These are phyloP conservation scores for Umbelopsis isabellina DNA, from an alignment of 192 early-diverging fungal species.

Conservation along the genomic window DNA sequence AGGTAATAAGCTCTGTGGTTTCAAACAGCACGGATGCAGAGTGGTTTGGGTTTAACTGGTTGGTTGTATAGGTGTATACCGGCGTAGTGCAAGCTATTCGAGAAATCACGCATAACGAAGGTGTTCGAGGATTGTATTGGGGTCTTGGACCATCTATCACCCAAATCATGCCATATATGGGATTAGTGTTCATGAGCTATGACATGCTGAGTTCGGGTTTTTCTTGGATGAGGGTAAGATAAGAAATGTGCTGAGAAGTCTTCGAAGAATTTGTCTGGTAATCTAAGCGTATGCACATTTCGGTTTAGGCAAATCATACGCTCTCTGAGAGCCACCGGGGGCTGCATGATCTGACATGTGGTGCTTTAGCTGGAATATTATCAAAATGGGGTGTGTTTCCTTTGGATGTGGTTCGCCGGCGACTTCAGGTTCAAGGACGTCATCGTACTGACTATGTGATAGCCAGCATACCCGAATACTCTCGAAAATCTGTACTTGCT, in stretches of 20 bases:
- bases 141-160: slow-evolving; percentile 80
- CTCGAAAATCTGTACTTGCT: slow-evolving; percentile 49
- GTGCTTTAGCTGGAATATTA: slow-evolving; percentile 79
- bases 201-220: slow-evolving; percentile 58
- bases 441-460: slow-evolving; percentile 60
- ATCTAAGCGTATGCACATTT: background rate
- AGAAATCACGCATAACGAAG: slow-evolving; percentile 74
- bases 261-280: background rate
- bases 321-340: slow-evolving; percentile 29
- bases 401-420: slow-evolving; percentile 83
- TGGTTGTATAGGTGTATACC: slow-evolving; percentile 57
- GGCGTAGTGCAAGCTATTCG: slow-evolving; percentile 64
- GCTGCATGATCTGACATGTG: slow-evolving; percentile 72
- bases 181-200: slow-evolving; percentile 85
- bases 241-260: background rate
- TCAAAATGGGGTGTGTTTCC: slow-evolving; percentile 90
- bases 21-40: background rate
- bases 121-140: slow-evolving; percentile 82
- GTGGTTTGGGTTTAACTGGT: background rate
- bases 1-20: slow-evolving; percentile 27
- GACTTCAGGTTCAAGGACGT: slow-evolving; percentile 83
- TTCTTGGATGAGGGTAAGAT: slow-evolving; percentile 43
- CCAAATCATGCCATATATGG: slow-evolving; percentile 97
- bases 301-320: slow-evolving; percentile 30
- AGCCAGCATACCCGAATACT: slow-evolving; percentile 68